phyloP scores from a whole-genome alignment of 2,329 filamentous ascomycete species.

The Arthroderma sp. region DNA sequence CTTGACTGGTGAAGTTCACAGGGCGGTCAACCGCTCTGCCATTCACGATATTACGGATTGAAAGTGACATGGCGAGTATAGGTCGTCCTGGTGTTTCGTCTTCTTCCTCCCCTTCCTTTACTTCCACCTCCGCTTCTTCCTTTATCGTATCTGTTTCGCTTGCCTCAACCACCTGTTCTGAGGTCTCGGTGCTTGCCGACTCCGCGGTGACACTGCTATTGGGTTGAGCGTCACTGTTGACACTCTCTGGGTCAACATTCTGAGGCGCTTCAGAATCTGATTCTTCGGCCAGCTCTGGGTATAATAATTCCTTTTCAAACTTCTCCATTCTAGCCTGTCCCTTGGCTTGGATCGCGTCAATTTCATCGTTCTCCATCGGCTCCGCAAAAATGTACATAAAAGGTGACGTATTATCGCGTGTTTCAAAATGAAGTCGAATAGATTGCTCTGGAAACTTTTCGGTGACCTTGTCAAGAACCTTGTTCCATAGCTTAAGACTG shows the following conservation, averaged over 20 bases:
- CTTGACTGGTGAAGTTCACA: constrained; percentile 26
- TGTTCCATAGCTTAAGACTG: constrained; percentile 66
- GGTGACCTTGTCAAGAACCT: constrained; percentile 63
- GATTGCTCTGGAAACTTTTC: constrained; percentile 60
- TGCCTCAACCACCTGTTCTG: background rate
- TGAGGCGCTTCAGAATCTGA: constrained; percentile 8
- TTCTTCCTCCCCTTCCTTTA: background rate
- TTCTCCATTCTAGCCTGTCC: constrained; percentile 52
- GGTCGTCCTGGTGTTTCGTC: constrained; percentile 15
- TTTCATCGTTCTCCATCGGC: constrained; percentile 60
- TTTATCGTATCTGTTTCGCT: too few species aligned
- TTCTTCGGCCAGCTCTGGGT: constrained; percentile 19
- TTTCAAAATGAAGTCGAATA: constrained; percentile 70
- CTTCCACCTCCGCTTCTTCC: constrained; percentile 2
- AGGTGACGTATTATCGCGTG: constrained; percentile 45
- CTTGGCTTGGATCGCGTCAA: constrained; percentile 58
- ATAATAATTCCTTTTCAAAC: constrained; percentile 45
- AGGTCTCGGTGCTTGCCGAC: background rate
- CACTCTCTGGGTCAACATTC: too few species aligned
- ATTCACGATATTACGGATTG: constrained; percentile 60
- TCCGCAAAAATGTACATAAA: constrained; percentile 86
- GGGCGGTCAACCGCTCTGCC: constrained; percentile 51
- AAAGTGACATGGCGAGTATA: constrained; percentile 58
- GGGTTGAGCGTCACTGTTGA: too few species aligned
- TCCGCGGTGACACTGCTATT: too few species aligned